phyloP scores from a whole-genome alignment of 2,329 filamentous ascomycete species.

The Paracorniculantispora psalliotae region DNA sequence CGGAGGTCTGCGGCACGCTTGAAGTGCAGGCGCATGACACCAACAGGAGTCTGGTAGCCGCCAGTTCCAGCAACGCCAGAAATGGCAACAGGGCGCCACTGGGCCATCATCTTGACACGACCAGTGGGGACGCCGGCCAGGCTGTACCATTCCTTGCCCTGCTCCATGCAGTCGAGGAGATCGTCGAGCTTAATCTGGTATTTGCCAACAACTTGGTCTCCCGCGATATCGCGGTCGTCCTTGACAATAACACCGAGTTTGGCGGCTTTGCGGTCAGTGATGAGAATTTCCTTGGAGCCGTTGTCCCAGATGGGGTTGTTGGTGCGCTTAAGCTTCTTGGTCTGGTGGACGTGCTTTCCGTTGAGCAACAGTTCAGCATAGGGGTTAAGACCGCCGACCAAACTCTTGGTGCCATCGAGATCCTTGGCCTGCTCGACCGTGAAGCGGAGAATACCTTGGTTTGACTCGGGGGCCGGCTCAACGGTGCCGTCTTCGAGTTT shows the following conservation, averaged over 20 bases:
- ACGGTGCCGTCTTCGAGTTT: constrained; percentile 71
- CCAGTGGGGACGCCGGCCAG: constrained; percentile 76
- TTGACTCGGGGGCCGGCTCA: constrained; percentile 79
- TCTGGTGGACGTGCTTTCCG: constrained; percentile 82
- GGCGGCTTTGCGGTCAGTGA: constrained; percentile 87
- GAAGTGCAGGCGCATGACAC: constrained; percentile 93
- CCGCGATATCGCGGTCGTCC: constrained; percentile 81
- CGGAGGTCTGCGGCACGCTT: constrained; percentile 75
- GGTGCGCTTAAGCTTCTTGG: constrained; percentile 90
- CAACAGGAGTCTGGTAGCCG: constrained; percentile 89
- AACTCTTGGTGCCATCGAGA: constrained; percentile 83
- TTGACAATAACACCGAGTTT: constrained; percentile 91
- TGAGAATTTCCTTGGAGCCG: constrained; percentile 86
- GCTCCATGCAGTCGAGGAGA: constrained; percentile 82
- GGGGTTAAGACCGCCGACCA: constrained; percentile 86
- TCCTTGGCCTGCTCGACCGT: constrained; percentile 96
- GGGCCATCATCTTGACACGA: constrained; percentile 81
- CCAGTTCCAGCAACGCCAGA: constrained; percentile 75
- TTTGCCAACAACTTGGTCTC: constrained; percentile 80
- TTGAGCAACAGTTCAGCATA: constrained; percentile 82
- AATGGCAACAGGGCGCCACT: constrained; percentile 93
- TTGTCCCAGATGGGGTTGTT: constrained; percentile 97
- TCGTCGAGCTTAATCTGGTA: constrained; percentile 96
- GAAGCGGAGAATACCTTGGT: constrained; percentile 90
- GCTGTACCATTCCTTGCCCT: constrained; percentile 96